Evolutionary conservation across 352 stramenopile genomes (phyloP), one percentile per base, ranked within the genome.

Genomic region (Phytophthora vignae): DNA sequence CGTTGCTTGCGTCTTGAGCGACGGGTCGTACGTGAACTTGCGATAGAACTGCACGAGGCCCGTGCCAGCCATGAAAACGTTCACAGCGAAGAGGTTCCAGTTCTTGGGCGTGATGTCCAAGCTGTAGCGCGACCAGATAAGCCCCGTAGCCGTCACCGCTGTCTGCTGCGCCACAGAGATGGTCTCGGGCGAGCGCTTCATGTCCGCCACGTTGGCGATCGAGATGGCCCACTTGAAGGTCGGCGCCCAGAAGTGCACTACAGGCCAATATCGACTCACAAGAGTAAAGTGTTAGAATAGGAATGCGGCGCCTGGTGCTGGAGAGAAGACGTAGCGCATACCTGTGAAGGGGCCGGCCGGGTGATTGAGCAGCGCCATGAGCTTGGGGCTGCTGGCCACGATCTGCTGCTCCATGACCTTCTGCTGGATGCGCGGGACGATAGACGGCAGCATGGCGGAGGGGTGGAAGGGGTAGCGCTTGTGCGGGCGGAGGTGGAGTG

Each of bases 71-170:
- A 97, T 96, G 74, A 95, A 93, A 33, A 94, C 76, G 67, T 97
- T 97, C 55, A 97, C 90, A 6, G 83, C 74, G 74, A 97, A 95
- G 27, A 97, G 77, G 76, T 95, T 97, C 82, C 90, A 97, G 86
- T 97, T 97, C 71, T 94, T 91, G 54, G 90, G 90, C 44, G 84
- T 96, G 75, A 97, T 94, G 40, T 96, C 83, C 56, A 96, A 72
- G 62, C 79, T 92, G 83, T 97, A 97, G 54, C 90, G 84, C n/a
- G 85, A 94, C 90, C 90, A 97, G 74, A 98, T 97, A 60, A 97
- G 67, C n/a, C 90, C 91, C 11, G 91, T 97, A 42, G 70, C 67
- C 40, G 87, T 87, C 60, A 97, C 86, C 19, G 90, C 73, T 8
- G 68, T 67, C 77, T 97, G 90, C 77, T 97, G 90, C 31, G 85